Conservation (phyloP, 352 stramenopile species). For the Globisporangium yorkense region DNA sequence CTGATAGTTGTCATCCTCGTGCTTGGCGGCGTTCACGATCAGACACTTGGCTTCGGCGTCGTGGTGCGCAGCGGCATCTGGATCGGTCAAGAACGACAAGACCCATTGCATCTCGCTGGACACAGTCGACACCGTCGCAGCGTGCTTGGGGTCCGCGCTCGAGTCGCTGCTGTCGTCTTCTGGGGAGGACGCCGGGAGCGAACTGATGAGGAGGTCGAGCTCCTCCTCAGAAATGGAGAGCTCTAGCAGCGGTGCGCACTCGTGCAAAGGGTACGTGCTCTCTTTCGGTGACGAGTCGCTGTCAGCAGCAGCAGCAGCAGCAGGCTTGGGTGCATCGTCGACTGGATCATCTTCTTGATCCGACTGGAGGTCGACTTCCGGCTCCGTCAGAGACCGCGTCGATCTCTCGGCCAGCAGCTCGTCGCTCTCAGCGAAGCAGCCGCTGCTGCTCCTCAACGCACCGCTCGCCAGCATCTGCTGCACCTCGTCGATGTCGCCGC, state of each 20-base stretch:
- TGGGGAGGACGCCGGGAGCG: conserved; percentile 14
- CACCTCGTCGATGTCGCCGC: neutral
- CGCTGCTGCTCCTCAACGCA: neutral
- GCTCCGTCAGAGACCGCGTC: neutral
- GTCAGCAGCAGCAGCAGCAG: neutral
- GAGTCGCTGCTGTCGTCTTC: neutral
- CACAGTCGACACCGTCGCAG: neutral
- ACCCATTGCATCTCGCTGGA: conserved; percentile 70
- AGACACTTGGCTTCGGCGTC: conserved; percentile 58
- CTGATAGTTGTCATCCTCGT: conserved; percentile 71
- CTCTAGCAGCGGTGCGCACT: conserved; percentile 34
- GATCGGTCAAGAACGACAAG: conserved; percentile 51
- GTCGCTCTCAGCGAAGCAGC: neutral
- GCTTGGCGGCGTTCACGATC: conserved; percentile 24
- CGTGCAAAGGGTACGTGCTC: conserved; percentile 2
- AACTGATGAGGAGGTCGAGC: conserved; percentile 46
- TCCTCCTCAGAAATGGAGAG: conserved; percentile 51
- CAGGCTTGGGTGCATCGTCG: neutral
- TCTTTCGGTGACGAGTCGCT: neutral
- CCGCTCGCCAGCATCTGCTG: conserved; percentile 8
- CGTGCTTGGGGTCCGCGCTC: conserved; percentile 13
- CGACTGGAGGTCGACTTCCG: neutral
- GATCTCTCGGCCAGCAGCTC: conserved; percentile 3
- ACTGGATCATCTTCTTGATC: neutral
- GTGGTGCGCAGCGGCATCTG: conserved; percentile 31